phyloP scores from a whole-genome alignment of 139 green algal species.

The Asterochloris erici region DNA sequence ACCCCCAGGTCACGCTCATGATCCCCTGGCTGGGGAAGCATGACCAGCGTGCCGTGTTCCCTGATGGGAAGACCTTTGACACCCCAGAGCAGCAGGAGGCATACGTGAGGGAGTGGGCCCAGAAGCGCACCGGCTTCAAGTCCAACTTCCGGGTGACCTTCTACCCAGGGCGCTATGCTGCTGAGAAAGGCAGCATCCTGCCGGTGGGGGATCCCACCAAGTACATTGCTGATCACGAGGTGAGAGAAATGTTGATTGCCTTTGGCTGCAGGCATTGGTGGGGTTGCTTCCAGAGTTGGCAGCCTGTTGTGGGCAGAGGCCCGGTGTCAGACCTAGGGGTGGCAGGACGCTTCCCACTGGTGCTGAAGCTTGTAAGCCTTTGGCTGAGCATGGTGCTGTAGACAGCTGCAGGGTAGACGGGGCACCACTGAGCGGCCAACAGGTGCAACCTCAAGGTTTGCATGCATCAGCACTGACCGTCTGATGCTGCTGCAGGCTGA shows the following conservation, averaged over 20 bases:
- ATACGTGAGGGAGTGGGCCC: slow-evolving; percentile 89
- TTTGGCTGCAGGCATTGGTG: too few species aligned
- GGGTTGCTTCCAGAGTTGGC: too few species aligned
- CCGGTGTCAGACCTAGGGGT: too few species aligned
- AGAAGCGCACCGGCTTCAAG: slow-evolving; percentile 83
- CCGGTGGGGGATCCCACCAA: slow-evolving; percentile 95
- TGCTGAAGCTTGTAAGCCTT: too few species aligned
- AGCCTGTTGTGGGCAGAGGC: too few species aligned
- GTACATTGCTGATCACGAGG: slow-evolving; percentile 87
- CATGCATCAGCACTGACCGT: too few species aligned
- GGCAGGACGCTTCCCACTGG: too few species aligned
- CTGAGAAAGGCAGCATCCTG: slow-evolving; percentile 89
- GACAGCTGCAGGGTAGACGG: too few species aligned
- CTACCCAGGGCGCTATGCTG: slow-evolving; percentile 87
- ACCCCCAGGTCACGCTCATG: slow-evolving; percentile 70
- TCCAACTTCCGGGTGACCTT: slow-evolving; percentile 94
- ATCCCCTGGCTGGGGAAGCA: slow-evolving; percentile 85
- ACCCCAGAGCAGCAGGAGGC: slow-evolving; percentile 79
- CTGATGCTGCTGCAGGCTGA: slow-evolving; percentile 58
- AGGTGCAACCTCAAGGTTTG: too few species aligned
- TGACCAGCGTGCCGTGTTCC: slow-evolving; percentile 93
- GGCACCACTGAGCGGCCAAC: too few species aligned
- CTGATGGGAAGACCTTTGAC: slow-evolving; percentile 83
- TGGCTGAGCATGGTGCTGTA: too few species aligned
- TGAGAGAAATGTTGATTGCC: slow-evolving; percentile 1